These are phyloP conservation scores for Leccinum ochraceum DNA, from an alignment of 768 basidiomycete species.

Conservation along the genomic window DNA sequence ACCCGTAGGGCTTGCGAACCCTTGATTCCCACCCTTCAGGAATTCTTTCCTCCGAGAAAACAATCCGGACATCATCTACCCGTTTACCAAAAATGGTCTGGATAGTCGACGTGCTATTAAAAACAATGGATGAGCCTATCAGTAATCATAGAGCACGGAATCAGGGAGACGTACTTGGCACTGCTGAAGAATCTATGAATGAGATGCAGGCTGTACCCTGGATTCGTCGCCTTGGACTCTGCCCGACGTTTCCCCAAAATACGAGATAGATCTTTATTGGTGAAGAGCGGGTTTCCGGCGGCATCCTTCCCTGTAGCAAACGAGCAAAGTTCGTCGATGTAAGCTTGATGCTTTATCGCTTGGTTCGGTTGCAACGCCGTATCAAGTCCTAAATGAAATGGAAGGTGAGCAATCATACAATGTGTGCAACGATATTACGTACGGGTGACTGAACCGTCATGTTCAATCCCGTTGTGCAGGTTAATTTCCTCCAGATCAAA, in stretches of 20 bases:
- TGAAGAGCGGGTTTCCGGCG: constrained; percentile 50
- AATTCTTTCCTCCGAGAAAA: constrained; percentile 70
- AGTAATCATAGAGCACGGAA: neutral
- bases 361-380: constrained; percentile 50
- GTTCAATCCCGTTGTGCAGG: constrained; percentile 20
- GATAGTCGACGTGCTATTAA: constrained; percentile 59
- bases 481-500: constrained; percentile 53
- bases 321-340: constrained; percentile 56
- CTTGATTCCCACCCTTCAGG: constrained; percentile 72
- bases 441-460: constrained; percentile 32
- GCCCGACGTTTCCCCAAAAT: constrained; percentile 60
- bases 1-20: constrained; percentile 51
- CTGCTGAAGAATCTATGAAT: constrained; percentile 65
- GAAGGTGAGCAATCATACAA: neutral
- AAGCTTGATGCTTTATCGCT: constrained; percentile 46
- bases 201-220: constrained; percentile 48
- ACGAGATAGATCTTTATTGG: constrained; percentile 57
- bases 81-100: constrained; percentile 66
- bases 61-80: constrained; percentile 49
- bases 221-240: constrained; percentile 53
- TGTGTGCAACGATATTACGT: neutral
- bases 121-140: neutral
- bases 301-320: constrained; percentile 59
- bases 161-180: constrained; percentile 52
- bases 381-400: constrained; percentile 52